phyloP scores from a whole-genome alignment of 2,329 filamentous ascomycete species.

The Keithomyces neogunnii region DNA sequence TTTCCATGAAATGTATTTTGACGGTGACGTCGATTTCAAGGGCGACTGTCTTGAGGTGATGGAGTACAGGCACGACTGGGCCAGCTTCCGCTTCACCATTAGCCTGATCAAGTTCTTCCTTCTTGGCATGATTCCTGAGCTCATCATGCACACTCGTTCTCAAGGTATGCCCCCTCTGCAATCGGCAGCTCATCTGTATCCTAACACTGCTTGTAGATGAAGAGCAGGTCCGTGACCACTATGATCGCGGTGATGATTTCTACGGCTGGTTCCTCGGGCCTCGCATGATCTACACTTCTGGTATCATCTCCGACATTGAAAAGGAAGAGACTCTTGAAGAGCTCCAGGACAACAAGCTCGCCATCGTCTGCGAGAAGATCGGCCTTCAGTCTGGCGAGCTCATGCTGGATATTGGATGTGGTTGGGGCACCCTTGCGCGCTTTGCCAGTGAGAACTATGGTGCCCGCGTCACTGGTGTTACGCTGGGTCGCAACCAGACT shows the following conservation, averaged over 20 bases:
- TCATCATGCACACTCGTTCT: constrained; percentile 85
- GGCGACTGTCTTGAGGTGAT: constrained; percentile 81
- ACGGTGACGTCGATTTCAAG: constrained; percentile 90
- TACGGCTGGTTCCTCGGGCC: constrained; percentile 98
- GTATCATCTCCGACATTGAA: constrained; percentile 81
- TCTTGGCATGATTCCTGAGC: constrained; percentile 77
- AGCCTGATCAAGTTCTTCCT: constrained; percentile 83
- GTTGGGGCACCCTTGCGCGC: constrained; percentile 93
- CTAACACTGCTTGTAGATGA: constrained; percentile 44
- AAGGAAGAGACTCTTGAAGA: constrained; percentile 87
- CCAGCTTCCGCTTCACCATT: constrained; percentile 83
- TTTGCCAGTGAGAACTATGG: constrained; percentile 92
- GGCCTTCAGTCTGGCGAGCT: constrained; percentile 70
- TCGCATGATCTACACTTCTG: constrained; percentile 98
- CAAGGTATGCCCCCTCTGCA: constrained; percentile 46
- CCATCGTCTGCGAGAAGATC: constrained; percentile 93
- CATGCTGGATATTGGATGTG: constrained; percentile 91
- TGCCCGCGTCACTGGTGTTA: constrained; percentile 78
- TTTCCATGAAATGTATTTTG: constrained; percentile 97
- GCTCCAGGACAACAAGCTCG: constrained; percentile 95
- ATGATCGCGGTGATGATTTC: constrained; percentile 96
- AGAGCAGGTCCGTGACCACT: constrained; percentile 96
- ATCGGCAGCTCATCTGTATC: not conserved
- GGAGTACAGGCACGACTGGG: constrained; percentile 96
- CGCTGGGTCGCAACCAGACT: constrained; percentile 91